phyloP scores from a whole-genome alignment of 2,329 filamentous ascomycete genomes.

The Cryphonectria carpinicola region DNA sequence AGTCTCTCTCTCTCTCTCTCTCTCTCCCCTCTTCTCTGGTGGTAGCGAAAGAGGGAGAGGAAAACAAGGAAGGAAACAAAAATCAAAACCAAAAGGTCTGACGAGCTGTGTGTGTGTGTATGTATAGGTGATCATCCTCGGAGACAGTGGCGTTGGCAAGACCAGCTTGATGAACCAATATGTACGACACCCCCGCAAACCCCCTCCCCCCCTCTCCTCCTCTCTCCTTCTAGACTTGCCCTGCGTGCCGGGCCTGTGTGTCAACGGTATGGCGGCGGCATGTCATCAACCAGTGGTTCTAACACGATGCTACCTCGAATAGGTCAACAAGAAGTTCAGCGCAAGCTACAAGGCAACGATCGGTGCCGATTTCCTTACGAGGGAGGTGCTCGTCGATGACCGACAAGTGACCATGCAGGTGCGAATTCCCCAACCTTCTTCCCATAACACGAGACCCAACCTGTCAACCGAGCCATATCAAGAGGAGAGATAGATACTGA shows the following conservation, averaged over 20 bases:
- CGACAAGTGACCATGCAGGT: conserved; percentile 94
- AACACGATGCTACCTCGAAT: conserved; percentile 26
- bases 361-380: conserved; percentile 96
- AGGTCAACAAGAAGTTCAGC: conserved; percentile 99
- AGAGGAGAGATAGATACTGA: conserved; percentile 8
- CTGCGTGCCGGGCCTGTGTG: neutral
- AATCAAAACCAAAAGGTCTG: conserved; percentile 24
- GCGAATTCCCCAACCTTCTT: conserved; percentile 20
- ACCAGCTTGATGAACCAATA: conserved; percentile 99
- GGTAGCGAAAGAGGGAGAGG: neutral
- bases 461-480: neutral
- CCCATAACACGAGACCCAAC: neutral
- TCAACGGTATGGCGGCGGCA: neutral
- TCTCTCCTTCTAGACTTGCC: neutral
- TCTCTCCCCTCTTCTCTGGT: no score
- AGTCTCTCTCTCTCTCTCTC: neutral
- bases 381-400: conserved; percentile 96
- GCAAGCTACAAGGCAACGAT: conserved; percentile 99
- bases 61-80: neutral
- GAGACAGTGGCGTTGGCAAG: conserved; percentile 98
- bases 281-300: conserved; percentile 7
- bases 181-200: conserved; percentile 63
- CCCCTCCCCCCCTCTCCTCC: conserved; percentile 21
- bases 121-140: conserved; percentile 91
- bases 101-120: conserved; percentile 10